Percentiles rank a stretch among this genome's conserved stretches.
Evolutionary conservation across 1,284 basidiomycete species (phyloP).

Genomic region (Hypsizygus ulmarius): DNA sequence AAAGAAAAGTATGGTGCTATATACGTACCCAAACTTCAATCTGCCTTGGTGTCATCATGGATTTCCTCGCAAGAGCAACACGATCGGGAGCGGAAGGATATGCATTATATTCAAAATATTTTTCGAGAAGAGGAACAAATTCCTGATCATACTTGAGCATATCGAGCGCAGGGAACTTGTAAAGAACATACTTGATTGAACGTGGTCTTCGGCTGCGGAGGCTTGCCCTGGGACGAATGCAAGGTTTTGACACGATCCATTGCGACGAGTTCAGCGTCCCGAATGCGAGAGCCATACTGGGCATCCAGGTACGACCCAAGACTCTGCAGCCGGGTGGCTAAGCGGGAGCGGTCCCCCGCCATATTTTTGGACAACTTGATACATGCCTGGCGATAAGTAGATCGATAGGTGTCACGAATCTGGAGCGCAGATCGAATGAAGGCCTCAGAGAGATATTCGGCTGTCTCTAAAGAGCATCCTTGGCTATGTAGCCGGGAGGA

Average conservation of each 20-base stretch:
- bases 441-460: neutral
- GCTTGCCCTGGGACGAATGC: too few relatives aligned
- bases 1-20: too few relatives aligned
- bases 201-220: too few relatives aligned
- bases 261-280: neutral
- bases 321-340: too few relatives aligned
- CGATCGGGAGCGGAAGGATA: conserved; percentile 49
- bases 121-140: conserved; percentile 46
- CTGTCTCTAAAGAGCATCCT: too few relatives aligned
- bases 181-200: conserved; percentile 19
- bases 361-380: too few relatives aligned
- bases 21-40: conserved; percentile 51
- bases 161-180: neutral
- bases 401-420: neutral
- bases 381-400: conserved; percentile 2
- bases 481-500: too few relatives aligned
- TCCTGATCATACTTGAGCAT: conserved; percentile 31
- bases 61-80: conserved; percentile 38
- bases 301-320: neutral
- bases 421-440: conserved; percentile 1
- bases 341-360: too few relatives aligned
- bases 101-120: conserved; percentile 48
- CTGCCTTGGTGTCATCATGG: conserved; percentile 48
- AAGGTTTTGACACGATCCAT: neutral
- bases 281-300: neutral